phyloP scores from a whole-genome alignment of 257 asterid genomes.

The Scutellaria minor region DNA sequence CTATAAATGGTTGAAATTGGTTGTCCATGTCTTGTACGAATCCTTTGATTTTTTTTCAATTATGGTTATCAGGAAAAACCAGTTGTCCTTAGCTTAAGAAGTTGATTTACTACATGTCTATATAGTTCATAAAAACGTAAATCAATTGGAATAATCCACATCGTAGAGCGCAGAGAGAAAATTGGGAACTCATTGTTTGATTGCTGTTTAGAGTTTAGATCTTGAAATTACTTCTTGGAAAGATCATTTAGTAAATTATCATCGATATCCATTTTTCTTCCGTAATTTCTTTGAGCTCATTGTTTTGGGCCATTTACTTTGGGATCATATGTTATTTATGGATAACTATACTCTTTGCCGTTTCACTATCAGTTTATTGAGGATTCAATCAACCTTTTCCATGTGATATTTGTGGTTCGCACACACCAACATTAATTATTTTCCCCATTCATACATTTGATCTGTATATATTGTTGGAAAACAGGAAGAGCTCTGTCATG shows the following conservation, averaged over 20 bases:
- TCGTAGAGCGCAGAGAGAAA: neutral
- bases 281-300: no score
- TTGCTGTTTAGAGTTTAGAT: neutral
- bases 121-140: neutral
- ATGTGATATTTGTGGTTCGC: conserved; percentile 2
- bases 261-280: neutral
- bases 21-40: neutral
- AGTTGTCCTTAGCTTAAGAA: neutral
- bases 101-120: neutral
- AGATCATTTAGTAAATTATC: neutral
- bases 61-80: neutral
- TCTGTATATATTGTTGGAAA: neutral
- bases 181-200: neutral
- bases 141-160: neutral
- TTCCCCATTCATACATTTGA: neutral
- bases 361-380: neutral
- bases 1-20: neutral
- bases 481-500: conserved; percentile 1
- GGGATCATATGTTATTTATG: no score
- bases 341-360: no score
- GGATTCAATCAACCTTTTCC: neutral
- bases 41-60: neutral
- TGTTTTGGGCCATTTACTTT: no score
- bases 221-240: neutral
- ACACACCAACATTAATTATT: neutral